Evolutionary conservation across 805 yeast genomes (phyloP), one percentile per base, ranked within the genome.

Genomic region (Groenewaldozyma salmanticensis): DNA sequence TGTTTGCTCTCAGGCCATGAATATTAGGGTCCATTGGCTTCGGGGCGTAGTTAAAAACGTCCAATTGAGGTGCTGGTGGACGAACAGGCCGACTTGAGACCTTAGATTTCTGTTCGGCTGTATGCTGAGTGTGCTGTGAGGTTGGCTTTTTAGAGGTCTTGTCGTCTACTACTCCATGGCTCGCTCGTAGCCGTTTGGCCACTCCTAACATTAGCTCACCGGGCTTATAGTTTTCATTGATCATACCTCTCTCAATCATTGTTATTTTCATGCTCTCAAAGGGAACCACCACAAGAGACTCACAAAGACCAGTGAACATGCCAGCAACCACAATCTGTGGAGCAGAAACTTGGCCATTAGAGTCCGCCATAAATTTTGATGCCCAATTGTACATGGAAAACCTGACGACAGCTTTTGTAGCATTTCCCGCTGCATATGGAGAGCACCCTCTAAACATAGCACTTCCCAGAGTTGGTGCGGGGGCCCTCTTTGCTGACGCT

Each of bases 271-370:
- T 39, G 36, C 61, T 83, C 55, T 90, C 98, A 58, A 90, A 88
- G 0, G 97, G 98, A 16, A 92, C 82, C 18, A 90, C 75, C 21
- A 57, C 42, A 27, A 87, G 48, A 2, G 94, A 78, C 59, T 92
- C 97, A 34, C 79, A 64, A 43, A 81, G 68, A 2, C 95, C 97
- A 4, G 95, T 82, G 66, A 85, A 72, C 48, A 74, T 51, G 6
- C 94, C 95, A 3, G 96, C 95, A 44, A 82, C 77, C 5, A 85
- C 82, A 32, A 85, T 71, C 52, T 86, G 70, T 6, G 94, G 90
- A 1, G 94, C 94, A 17, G 61, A 47, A 15, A 44, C 51, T 47
- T 76, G 71, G n/a, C 77, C 74, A 39, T 61, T 62, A 16, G 68
- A 72, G 21, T 72, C 74, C 3, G 79, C 68, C 82, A 72, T 68